Base-by-base conservation (phyloP, 345 rosid species). In the Balakata baccata region DNA sequence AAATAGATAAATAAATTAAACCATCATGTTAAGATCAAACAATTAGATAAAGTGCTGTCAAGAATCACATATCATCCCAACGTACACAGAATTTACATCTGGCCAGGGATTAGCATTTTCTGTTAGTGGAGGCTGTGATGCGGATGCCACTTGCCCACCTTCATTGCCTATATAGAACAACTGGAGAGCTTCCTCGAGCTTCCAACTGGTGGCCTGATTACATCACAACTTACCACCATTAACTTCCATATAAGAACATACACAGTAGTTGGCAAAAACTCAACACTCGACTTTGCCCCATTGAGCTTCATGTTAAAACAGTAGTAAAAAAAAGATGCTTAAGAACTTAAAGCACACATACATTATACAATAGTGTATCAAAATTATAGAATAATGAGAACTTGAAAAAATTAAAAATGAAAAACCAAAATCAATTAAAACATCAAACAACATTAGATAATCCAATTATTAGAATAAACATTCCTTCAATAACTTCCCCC, bases 101-200 rank as follows among this genome's bases (percentile, higher is more conserved):
- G 81, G 77, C 80, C 68, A 75, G 11, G 64, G 56, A 71, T 45
- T 64, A 71, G 72, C 71, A 62, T 64, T 82, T 41, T 78, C 82
- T 11, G 63, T 53, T 6, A 75, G 72, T 66, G 89, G 88, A 73
- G 90, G 71, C 20, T 71, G 81, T 59, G 90, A 79, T 68, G 77
- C 80, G 22, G 93, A 59, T 1, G 84, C 80, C 62, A 67, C 69
- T 64, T 70, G 78, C 69, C 85, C 88, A 49, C 76, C 83, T 77
- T 93, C 99, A 71, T 85, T 87, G 71, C 95, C 98, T 29, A 93
- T 87, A 84, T 86, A 96, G 77, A 96, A 96, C 57, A 96, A 86
- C 89, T 96, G 98, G 73, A 96, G 46, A 62, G 99, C 99, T 68
- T 93, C 98, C 51, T 96, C 98, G 77, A 96, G 93, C 71, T 90